Evolutionary conservation across 164 flowering plant species (phyloP).

Genomic region (Protea cynaroides): DNA sequence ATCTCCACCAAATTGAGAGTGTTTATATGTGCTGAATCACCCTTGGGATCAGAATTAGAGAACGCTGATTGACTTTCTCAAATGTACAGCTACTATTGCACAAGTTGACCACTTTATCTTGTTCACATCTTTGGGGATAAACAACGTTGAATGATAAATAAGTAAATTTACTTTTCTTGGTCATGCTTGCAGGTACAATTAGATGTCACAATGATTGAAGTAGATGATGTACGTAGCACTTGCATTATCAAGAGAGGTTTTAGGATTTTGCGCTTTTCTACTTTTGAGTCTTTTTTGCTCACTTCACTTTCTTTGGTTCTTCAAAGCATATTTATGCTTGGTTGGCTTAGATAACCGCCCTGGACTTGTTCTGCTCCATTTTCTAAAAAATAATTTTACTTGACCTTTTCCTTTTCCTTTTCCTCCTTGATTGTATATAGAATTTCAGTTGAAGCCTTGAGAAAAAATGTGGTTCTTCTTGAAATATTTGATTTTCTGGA

Average conservation of each 20-base stretch:
- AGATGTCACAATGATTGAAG: too few species aligned
- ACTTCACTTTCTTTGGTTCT: too few species aligned
- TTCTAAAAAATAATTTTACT: not conserved
- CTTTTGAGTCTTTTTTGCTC: too few species aligned
- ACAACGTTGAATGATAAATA: conserved; percentile 86
- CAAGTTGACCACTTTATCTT: conserved; percentile 76
- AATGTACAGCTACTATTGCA: conserved; percentile 58
- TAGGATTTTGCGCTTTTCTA: too few species aligned
- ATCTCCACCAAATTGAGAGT: not conserved
- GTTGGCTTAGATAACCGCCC: not conserved
- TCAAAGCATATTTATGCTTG: too few species aligned
- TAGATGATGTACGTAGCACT: too few species aligned
- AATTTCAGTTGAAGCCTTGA: not conserved
- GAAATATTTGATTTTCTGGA: not conserved
- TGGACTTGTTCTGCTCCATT: not conserved
- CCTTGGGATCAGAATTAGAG: not conserved
- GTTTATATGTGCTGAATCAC: not conserved
- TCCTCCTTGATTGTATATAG: not conserved
- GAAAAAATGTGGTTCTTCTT: too few species aligned
- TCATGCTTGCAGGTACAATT: too few species aligned
- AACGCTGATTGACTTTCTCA: not conserved
- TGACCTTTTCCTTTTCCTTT: not conserved
- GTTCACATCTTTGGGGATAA: conserved; percentile 93
- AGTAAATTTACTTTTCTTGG: too few species aligned
- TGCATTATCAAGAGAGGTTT: too few species aligned